Percentiles rank a stretch among this genome's conserved stretches.
Evolutionary conservation across 768 basidiomycete species (phyloP).

Genomic region (Auricularia sp.): DNA sequence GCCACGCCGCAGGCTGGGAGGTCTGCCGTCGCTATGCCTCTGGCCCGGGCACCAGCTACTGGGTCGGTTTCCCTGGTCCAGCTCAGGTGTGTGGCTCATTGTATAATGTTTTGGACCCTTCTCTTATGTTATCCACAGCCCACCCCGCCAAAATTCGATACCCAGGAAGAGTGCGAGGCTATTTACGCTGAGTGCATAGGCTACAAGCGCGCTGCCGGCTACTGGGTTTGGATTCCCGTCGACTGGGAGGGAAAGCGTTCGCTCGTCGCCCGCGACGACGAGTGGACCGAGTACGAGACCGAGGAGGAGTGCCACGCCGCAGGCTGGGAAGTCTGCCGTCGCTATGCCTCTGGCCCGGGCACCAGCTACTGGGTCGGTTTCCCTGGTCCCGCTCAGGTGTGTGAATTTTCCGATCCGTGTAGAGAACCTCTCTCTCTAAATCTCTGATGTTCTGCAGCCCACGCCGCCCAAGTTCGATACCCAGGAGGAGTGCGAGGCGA

Average conservation of each 20-base stretch:
- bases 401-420: too few relatives aligned
- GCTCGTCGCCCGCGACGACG: background rate
- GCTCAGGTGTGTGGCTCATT: background rate
- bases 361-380: too few relatives aligned
- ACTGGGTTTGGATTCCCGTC: background rate
- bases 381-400: too few relatives aligned
- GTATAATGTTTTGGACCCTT: background rate
- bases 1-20: background rate
- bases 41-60: too few relatives aligned
- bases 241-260: too few relatives aligned
- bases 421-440: too few relatives aligned
- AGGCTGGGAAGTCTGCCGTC: background rate
- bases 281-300: background rate
- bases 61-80: background rate
- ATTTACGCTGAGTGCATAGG: background rate
- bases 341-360: background rate
- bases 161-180: background rate
- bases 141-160: background rate
- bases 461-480: too few relatives aligned
- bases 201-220: background rate
- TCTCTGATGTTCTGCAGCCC: too few relatives aligned
- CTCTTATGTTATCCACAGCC: background rate
- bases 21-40: background rate
- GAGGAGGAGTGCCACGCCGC: background rate
- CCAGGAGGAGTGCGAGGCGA: too few relatives aligned